A percentile compares a stretch with the other conserved stretches of the same genome.
These are phyloP conservation scores for Mimosa bimucronata DNA, from an alignment of 306 rosid genomes.

Conservation along the genomic window DNA sequence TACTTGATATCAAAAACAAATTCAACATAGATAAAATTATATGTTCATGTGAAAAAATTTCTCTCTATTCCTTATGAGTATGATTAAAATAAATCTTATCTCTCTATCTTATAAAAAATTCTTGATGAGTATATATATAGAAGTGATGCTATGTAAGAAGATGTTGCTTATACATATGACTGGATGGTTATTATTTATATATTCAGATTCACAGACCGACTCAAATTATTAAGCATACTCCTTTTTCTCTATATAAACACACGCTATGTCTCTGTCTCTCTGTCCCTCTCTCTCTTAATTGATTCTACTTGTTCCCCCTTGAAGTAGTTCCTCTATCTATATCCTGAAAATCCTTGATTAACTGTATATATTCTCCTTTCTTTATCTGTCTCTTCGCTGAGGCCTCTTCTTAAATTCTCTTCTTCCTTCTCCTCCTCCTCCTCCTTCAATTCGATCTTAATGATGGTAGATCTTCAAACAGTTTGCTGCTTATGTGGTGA, in stretches of 20 bases:
- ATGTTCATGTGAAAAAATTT: too few species aligned
- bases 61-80: too few species aligned
- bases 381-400: neutral
- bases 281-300: conserved; percentile 9
- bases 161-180: too few species aligned
- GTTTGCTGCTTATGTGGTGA: conserved; percentile 99
- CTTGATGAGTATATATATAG: too few species aligned
- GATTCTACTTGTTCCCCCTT: neutral
- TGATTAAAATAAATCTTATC: too few species aligned
- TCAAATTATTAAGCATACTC: conserved; percentile 35
- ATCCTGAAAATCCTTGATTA: neutral
- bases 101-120: too few species aligned
- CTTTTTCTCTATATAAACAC: conserved; percentile 45
- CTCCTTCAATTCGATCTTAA: neutral
- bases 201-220: conserved; percentile 50
- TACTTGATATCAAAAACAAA: too few species aligned
- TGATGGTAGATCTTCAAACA: conserved; percentile 73
- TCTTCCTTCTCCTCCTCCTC: neutral
- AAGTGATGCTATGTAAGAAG: too few species aligned
- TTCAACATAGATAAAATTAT: too few species aligned
- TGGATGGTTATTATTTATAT: too few species aligned
- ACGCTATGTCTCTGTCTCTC: conserved; percentile 7
- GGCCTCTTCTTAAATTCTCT: neutral
- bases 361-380: neutral
- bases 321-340: neutral